Evolutionary conservation across 2,329 filamentous ascomycete species (phyloP), one percentile per base, ranked within the genome.

Genomic region (Acarospora socialis): DNA sequence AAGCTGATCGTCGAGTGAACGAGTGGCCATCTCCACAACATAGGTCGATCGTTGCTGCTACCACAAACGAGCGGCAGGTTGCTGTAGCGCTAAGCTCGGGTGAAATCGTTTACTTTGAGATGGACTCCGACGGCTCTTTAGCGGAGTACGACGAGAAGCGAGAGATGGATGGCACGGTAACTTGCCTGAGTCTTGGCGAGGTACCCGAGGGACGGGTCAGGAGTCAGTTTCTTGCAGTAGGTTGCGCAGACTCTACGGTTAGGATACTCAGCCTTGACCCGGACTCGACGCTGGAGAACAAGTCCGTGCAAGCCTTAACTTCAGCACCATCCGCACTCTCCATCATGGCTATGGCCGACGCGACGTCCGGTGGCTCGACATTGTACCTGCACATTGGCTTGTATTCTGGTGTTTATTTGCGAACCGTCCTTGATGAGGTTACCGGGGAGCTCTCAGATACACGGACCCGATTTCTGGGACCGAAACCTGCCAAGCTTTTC

Each of bases 41-140:
- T 61, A 73, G 90, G 14, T 92, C 87, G 0, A 95, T 98, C 42
- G 84, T 95, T 28, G 83, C 87, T 6, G 92, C 87, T 20, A 78
- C 87, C 1, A 90, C 87, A 10, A 99, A 98, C 48, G 77, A 87
- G 46, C 74, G 81, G 24, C 90, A 99, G 56, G 82, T 98, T 16
- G 84, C 84, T 3, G 77, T 95, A 30, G 90, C 90, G 1, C 65
- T 99, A 16, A 95, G 86, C 51, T 94, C 86, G 6, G 87, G 87
- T 21, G 90, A 98, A 54, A 87, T 98, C 41, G 81, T 93, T 24
- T 98, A 95, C 51, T 98, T 98, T 45, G 92, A 98, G 53, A 87
- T 94, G 74, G 90, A 94, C 48, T 70, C 73, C 0, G 87, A 95
- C 54, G 86, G 86, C 18, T 81, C 81, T 3, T 65, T 95, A 19